These are phyloP conservation scores for Fusarium phyllophilum DNA, from an alignment of 2,329 filamentous ascomycete species.

Conservation along the genomic window DNA sequence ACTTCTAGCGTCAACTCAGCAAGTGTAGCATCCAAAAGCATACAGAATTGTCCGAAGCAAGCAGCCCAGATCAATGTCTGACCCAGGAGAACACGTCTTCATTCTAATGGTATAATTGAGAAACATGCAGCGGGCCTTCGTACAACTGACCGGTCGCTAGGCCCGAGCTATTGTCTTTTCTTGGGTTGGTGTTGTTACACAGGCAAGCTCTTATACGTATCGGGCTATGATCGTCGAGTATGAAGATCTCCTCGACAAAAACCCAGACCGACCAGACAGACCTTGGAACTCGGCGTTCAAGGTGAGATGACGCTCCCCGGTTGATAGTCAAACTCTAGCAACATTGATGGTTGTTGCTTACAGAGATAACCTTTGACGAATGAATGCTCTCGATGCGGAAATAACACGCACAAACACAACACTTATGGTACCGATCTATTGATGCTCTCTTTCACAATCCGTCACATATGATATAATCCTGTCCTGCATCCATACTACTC, in stretches of 20 bases:
- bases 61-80: slow-evolving; percentile 4
- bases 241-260: slow-evolving; percentile 16
- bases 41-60: background rate
- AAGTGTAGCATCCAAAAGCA: background rate
- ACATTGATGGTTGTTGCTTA: background rate
- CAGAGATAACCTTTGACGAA: background rate
- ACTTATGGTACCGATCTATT: background rate
- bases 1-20: background rate
- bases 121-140: slow-evolving; percentile 22
- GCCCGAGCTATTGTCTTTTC: slow-evolving; percentile 2
- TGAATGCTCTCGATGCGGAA: background rate
- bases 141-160: slow-evolving; percentile 5
- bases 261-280: background rate
- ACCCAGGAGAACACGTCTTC: background rate
- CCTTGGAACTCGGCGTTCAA: background rate
- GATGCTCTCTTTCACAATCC: background rate
- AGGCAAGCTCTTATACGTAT: slow-evolving; percentile 20
- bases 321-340: background rate
- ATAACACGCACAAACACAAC: background rate
- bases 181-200: slow-evolving; percentile 26
- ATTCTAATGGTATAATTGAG: background rate
- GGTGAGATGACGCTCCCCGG: slow-evolving; percentile 2
- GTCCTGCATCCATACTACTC: background rate
- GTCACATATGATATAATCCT: background rate
- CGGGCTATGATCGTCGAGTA: slow-evolving; percentile 24